phyloP scores from a whole-genome alignment of 257 asterid genomes.

The Primulina eburnea region DNA sequence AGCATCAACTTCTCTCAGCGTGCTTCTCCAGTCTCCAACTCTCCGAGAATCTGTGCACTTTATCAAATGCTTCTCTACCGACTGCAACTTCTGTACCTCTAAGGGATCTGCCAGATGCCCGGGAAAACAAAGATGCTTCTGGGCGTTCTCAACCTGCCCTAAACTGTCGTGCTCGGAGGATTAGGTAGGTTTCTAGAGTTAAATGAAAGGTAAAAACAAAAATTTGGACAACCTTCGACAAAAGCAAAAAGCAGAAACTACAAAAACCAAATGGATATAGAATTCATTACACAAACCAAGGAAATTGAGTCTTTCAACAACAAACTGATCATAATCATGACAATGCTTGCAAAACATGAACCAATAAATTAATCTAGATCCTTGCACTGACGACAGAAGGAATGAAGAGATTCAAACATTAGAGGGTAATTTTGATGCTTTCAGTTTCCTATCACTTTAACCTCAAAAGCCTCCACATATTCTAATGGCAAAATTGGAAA shows the following conservation, averaged over 20 bases:
- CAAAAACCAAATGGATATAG: neutral
- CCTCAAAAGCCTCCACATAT: constrained; percentile 24
- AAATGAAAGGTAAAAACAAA: constrained; percentile 10
- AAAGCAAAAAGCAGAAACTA: neutral
- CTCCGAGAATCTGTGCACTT: constrained; percentile 63
- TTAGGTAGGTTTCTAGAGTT: constrained; percentile 30
- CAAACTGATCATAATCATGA: neutral
- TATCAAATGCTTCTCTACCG: constrained; percentile 54
- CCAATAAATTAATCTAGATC: neutral
- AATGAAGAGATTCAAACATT: neutral
- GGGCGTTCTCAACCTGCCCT: constrained; percentile 68
- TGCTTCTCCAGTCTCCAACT: constrained; percentile 61
- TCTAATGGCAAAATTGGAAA: constrained; percentile 23
- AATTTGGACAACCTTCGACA: constrained; percentile 9
- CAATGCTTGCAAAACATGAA: constrained; percentile 9
- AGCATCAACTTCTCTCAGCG: constrained; percentile 58
- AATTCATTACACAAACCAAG: neutral
- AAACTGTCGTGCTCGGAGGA: constrained; percentile 47
- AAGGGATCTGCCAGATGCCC: constrained; percentile 52
- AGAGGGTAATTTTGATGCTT: constrained; percentile 3
- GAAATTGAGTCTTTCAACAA: neutral
- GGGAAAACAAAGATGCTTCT: constrained; percentile 51
- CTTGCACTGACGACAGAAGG: neutral
- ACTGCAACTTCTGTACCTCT: constrained; percentile 63
- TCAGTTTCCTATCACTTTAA: neutral